Base-by-base conservation (phyloP, 192 early-diverging fungal genomes). In the Phlyctochytrium arcticum region DNA sequence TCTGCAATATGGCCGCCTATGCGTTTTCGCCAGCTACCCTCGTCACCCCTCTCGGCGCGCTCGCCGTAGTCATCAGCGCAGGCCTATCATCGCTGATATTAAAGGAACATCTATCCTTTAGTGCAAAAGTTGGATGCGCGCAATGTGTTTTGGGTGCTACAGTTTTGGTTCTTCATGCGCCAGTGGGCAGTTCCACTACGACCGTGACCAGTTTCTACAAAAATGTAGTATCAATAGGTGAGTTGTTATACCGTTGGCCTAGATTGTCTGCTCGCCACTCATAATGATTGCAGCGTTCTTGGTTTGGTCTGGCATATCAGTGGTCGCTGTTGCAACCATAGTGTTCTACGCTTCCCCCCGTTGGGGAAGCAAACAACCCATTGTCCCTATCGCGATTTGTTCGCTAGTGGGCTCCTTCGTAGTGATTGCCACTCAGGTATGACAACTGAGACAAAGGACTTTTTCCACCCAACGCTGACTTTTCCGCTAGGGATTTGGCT, bases 1-100 rank as follows among this genome's bases (percentile, higher is more conserved):
- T 96, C 60, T 91, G 87, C 71, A 98, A 98, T 78, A 93, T 98
- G 72, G 89, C 90, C 3, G 96, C 95, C 3, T 98, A 98, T 68
- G 92, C 92, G 35, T 98, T 98, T 83, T 89, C 92, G 34, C 95
- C 95, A 2, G 92, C 95, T 23, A 92, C 95, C 67, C 85, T 98
- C 36, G 92, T 98, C 19, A 98, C 95, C 31, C 95, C 95, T 2
- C 85, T 98, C 58, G 93, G 93, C 33, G 91, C 93, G 36, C 78
- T 96, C 23, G 88, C 86, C 69, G 95, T 96, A 46, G 90, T 96
- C 57, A 90, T 94, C 37, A 87, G 79, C 62, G 83, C 88, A 26
- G 71, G 84, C 21, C 63, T 90, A 32, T 87, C 86, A 5, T 78
- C 85, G 10, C 21, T 85, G 17, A 68, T 90, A 33, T 65, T 90